Conservation (phyloP, 177 flowering plant species). For the Telopea speciosissima region DNA sequence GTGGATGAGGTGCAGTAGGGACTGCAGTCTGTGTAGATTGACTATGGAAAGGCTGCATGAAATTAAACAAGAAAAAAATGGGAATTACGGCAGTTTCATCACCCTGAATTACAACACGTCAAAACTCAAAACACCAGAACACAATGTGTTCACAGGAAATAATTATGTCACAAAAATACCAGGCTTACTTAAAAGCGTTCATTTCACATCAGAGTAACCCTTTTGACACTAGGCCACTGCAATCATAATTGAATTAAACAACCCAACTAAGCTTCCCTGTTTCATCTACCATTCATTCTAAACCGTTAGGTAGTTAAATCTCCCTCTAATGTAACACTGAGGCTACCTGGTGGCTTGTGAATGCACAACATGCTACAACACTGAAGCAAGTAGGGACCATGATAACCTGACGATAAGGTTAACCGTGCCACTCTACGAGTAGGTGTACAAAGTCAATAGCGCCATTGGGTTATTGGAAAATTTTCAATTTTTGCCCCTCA, state of each 20-base stretch:
- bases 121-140: neutral
- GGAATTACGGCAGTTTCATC: neutral
- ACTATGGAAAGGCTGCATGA: conserved; percentile 43
- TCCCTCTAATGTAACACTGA: neutral
- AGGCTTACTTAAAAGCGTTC: too few relatives aligned
- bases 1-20: conserved; percentile 46
- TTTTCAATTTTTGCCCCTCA: neutral
- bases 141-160: neutral
- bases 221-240: neutral
- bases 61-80: neutral
- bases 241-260: too few relatives aligned
- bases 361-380: too few relatives aligned
- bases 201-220: neutral
- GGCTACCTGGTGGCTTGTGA: too few relatives aligned
- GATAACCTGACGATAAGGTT: too few relatives aligned
- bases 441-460: neutral
- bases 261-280: too few relatives aligned
- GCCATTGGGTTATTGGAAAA: neutral
- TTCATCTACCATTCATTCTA: too few relatives aligned
- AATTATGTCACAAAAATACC: too few relatives aligned
- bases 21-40: conserved; percentile 36
- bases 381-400: too few relatives aligned
- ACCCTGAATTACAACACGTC: neutral
- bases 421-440: too few relatives aligned
- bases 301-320: neutral